Evolutionary conservation across 495 filamentous ascomycete species (phyloP), one percentile per base, ranked within the genome.

Genomic region (Aspergillus asperescens): DNA sequence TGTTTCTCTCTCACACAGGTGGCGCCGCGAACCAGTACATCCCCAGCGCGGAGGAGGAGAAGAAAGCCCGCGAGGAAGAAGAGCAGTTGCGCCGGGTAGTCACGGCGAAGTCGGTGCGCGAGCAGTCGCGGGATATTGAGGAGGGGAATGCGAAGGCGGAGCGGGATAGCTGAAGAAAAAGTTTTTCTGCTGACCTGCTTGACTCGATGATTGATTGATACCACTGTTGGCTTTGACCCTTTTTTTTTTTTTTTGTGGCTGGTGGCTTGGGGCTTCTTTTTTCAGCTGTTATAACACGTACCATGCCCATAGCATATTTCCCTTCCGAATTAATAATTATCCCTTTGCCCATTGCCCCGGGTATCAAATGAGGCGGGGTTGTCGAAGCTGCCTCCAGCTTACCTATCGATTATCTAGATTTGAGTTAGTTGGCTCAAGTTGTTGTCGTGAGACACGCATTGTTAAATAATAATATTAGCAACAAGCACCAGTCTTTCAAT

Each of bases 1-100:
- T 15, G 34, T 31, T 20, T 34, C 5, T 22, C 5, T 7, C 34
- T 52, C 20, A 13, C 12, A 34, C 24, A 76, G 73, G 73, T 44
- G 73, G 73, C 22, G 71, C 60, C 15, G 73, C 73, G 19, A 76
- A 76, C 51, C 67, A 69, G 7, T 74, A 70, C 31, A 69, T 72
- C 47, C 71, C 73, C 22, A 53, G 66, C 1, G 25, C 60, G 4
- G 69, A 71, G 50, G 71, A 72, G 52, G 70, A 75, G 50, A 63
- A 69, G 52, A 56, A 39, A 23, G 66, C 60, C 19, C 61, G 63
- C 41, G 57, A 67, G 50, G 62, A 72, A 53, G 70, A 70, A 48
- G 67, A 64, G 25, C 57, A 75, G 24, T 55, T 72, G 50, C 68
- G 63, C 19, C 61, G 61, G 1, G 65, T 74, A 32, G 65, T 63